These are phyloP conservation scores for Colletotrichum viniferum DNA, from an alignment of 2,329 filamentous ascomycete species.

Conservation along the genomic window DNA sequence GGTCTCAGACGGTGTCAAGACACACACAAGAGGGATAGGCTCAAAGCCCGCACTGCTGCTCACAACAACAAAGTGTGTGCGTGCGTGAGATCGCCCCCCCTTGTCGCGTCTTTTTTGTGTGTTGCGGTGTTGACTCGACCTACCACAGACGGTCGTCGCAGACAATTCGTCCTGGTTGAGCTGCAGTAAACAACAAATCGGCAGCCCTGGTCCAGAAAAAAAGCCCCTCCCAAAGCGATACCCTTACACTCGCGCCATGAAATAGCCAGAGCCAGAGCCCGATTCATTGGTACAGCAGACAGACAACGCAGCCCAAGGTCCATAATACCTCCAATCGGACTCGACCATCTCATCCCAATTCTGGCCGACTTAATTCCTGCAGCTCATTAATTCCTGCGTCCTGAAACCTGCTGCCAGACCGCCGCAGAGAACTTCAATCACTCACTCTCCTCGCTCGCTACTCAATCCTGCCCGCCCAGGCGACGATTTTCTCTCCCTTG, in stretches of 20 bases:
- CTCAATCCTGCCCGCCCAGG: constrained; percentile 3
- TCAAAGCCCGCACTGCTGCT: constrained; percentile 15
- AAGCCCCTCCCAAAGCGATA: not conserved
- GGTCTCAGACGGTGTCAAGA: constrained; percentile 6
- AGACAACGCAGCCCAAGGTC: constrained; percentile 6
- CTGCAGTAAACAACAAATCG: constrained; percentile 36
- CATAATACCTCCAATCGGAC: constrained; percentile 19
- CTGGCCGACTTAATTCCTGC: constrained; percentile 20
- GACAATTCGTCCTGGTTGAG: not conserved
- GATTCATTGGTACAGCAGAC: constrained; percentile 37
- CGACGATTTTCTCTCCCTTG: constrained; percentile 12
- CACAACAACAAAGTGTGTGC: constrained; percentile 9
- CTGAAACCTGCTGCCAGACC: constrained; percentile 14
- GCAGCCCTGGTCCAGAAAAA: constrained; percentile 22
- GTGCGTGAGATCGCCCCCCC: not conserved
- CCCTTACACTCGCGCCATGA: constrained; percentile 42
- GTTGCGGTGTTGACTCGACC: constrained; percentile 9
- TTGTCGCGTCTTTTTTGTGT: constrained; percentile 12
- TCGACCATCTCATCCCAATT: constrained; percentile 14
- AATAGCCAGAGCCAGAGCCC: constrained; percentile 36
- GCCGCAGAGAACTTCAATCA: not conserved
- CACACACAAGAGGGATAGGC: constrained; percentile 4
- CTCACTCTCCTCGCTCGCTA: constrained; percentile 2
- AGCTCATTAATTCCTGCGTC: constrained; percentile 19
- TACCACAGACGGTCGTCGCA: constrained; percentile 4